These are phyloP conservation scores for Pseudozyma thailandica DNA, from an alignment of 1,284 basidiomycete genomes.

Conservation along the genomic window DNA sequence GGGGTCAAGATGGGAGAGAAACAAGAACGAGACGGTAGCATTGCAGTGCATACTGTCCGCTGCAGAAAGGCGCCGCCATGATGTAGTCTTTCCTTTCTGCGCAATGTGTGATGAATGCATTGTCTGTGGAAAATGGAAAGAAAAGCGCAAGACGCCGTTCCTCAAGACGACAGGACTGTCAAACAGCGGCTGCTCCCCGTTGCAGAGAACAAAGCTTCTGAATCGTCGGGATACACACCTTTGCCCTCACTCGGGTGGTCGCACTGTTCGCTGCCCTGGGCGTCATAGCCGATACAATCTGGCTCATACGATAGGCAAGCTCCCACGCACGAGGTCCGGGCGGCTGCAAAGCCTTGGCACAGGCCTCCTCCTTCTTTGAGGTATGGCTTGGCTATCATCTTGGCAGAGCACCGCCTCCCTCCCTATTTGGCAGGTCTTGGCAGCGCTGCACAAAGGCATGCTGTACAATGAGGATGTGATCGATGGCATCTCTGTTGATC, in stretches of 20 bases:
- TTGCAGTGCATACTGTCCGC: background rate
- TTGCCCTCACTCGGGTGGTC: background rate
- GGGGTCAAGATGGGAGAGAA: background rate
- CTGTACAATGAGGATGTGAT: background rate
- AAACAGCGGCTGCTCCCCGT: too few species aligned
- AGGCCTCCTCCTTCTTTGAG: background rate
- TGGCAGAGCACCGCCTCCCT: background rate
- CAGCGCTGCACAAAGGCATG: background rate
- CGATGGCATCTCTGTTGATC: too few species aligned
- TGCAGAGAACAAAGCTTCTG: background rate
- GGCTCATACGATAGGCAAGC: background rate
- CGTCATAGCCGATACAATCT: background rate
- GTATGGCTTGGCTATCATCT: constrained; percentile 9
- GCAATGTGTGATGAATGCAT: too few species aligned
- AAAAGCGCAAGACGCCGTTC: too few species aligned
- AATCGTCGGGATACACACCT: background rate
- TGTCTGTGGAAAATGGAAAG: too few species aligned
- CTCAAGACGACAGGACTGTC: too few species aligned
- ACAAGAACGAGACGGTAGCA: background rate
- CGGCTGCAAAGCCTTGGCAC: background rate
- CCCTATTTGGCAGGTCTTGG: constrained; percentile 12
- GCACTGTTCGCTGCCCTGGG: constrained; percentile 29
- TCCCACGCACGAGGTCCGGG: constrained; percentile 1
- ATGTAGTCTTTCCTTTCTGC: too few species aligned
- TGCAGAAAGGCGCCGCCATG: too few species aligned